Evolutionary conservation across 1,284 basidiomycete species (phyloP).

Genomic region (Calocybe gambosa): DNA sequence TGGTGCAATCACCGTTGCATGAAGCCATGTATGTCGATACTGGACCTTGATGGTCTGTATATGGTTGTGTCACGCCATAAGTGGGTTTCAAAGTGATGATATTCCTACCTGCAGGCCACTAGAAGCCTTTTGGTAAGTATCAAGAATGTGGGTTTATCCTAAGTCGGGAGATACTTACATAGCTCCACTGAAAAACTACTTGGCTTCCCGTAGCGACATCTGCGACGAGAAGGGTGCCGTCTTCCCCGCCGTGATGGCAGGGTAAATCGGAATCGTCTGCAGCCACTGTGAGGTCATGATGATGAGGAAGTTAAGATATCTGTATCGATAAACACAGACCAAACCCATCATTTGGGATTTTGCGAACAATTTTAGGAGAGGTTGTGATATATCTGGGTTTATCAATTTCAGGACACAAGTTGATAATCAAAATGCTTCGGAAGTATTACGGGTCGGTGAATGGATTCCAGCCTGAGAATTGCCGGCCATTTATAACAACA

Average conservation of each 20-base stretch:
- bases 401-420: background rate
- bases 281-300: slow-evolving; percentile 16
- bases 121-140: background rate
- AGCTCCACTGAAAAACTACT: slow-evolving; percentile 32
- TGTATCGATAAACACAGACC: slow-evolving; percentile 16
- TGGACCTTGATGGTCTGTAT: slow-evolving; percentile 33
- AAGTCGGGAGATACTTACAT: slow-evolving; percentile 21
- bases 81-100: background rate
- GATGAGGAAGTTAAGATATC: background rate
- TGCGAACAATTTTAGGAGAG: slow-evolving; percentile 27
- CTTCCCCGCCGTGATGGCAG: slow-evolving; percentile 29
- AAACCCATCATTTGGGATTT: slow-evolving; percentile 28
- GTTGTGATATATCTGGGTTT: slow-evolving; percentile 22
- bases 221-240: slow-evolving; percentile 25
- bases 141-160: background rate
- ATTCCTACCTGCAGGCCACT: slow-evolving; percentile 33
- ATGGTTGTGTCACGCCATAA: background rate
- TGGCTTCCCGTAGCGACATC: slow-evolving; percentile 27
- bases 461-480: slow-evolving; percentile 32
- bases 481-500: slow-evolving; percentile 24
- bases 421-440: background rate
- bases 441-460: slow-evolving; percentile 28
- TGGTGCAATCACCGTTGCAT: slow-evolving; percentile 31
- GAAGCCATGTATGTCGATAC: slow-evolving; percentile 37
- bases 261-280: slow-evolving; percentile 26